Base-by-base conservation (phyloP, 305 asterid species). In the Striga hermonthica region DNA sequence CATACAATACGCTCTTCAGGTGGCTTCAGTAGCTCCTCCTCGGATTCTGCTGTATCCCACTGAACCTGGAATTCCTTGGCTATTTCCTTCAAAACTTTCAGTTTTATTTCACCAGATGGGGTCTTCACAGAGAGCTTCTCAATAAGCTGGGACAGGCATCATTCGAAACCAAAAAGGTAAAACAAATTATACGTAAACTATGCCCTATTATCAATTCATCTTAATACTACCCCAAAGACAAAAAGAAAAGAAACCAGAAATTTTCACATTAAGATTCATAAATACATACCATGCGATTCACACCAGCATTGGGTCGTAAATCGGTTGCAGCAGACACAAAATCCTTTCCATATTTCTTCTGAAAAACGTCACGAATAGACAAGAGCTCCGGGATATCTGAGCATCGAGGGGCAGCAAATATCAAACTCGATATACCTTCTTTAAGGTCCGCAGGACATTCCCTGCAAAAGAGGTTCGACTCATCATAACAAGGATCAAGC, bases 251-350 rank as follows among this genome's bases (percentile, higher is more conserved):
- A 22, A 22, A 22, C 31, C 14, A 7, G 13, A 31, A 39, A 4
- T 0, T 10, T 22, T 15, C 22, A 2, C 1, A 54, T 9, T 50
- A 9, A 8, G 28, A 9, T 50, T 50, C 8, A 16, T 1, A 8
- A 15, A 53, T 11, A 58, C 47, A 35, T 81, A 91, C 98, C 94
- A 72, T 74, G 61, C 98, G 94, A 70, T 92, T 92, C 22, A 90
- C 98, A 54, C 92, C 94, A 74, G 97, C 96, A 72, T 87, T 84
- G 39, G 98, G 95, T 65, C 98, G 88, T 69, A 92, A 75, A 73
- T 92, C 98, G 64, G 90, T 84, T 43, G 98, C 97, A n/a, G 96
- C 76, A 71, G 96, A 87, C 9, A 90, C 97, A 73, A 93, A 93
- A 80, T 93, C 98, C 79, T 86, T 84, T 8, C 98, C 98, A 15